A percentile compares a stretch with the other conserved stretches of the same genome.
Conservation (phyloP, 441 rosid species). For the Isatis lusitanica region DNA sequence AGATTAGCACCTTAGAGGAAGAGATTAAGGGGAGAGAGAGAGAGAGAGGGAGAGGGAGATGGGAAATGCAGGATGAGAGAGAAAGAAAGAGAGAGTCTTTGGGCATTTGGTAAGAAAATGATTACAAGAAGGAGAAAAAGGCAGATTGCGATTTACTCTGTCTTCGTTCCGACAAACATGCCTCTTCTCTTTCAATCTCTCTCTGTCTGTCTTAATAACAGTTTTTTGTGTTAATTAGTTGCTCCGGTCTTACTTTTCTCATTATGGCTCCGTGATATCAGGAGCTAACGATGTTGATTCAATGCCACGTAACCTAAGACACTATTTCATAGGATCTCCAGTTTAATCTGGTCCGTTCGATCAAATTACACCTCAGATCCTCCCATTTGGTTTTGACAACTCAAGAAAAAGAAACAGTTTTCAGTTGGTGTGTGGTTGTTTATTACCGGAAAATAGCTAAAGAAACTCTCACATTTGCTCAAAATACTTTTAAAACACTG, state of each 20-base stretch:
- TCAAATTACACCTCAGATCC: neutral
- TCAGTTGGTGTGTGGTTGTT: neutral
- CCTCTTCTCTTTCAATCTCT: constrained; percentile 27
- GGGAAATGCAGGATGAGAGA: neutral
- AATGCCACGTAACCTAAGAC: constrained; percentile 26
- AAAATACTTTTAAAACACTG: neutral
- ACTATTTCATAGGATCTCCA: neutral
- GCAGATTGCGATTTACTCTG: constrained; percentile 28
- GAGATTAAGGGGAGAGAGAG: constrained; percentile 33
- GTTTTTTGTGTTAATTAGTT: constrained; percentile 22
- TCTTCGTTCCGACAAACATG: constrained; percentile 40
- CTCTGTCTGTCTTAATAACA: constrained; percentile 18
- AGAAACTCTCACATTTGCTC: neutral
- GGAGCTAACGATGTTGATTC: constrained; percentile 16
- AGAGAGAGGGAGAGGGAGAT: neutral
- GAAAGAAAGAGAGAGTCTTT: constrained; percentile 17
- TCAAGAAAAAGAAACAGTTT: neutral
- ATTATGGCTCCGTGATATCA: constrained; percentile 29
- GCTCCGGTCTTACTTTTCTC: constrained; percentile 12
- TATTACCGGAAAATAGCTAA: neutral
- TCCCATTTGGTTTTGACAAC: neutral
- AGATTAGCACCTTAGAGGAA: constrained; percentile 29
- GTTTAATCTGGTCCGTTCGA: constrained; percentile 10
- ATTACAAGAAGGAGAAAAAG: constrained; percentile 14
- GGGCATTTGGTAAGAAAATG: constrained; percentile 16